phyloP scores from a whole-genome alignment of 2,329 filamentous ascomycete species.

The Colletotrichum sp. region DNA sequence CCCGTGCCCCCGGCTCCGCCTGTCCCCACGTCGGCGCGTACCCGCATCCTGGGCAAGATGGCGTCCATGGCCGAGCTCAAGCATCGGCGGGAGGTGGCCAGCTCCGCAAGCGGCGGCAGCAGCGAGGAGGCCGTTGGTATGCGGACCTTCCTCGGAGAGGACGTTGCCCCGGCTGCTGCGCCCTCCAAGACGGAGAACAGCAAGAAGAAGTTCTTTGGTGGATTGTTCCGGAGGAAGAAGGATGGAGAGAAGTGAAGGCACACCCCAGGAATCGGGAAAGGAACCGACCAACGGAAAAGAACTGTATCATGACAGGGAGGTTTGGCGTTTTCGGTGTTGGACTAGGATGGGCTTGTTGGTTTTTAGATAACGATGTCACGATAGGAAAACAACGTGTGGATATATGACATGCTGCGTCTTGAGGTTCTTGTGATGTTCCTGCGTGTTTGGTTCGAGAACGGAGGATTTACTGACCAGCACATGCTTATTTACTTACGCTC shows the following conservation, averaged over 20 bases:
- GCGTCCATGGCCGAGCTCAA: constrained; percentile 15
- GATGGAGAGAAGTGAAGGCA: not conserved
- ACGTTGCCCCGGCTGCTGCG: not conserved
- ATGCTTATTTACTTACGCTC: not conserved
- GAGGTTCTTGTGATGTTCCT: not conserved
- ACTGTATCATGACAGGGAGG: not conserved
- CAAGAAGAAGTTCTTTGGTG: constrained; percentile 13
- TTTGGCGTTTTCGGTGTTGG: not conserved
- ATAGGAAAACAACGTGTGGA: not conserved
- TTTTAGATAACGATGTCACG: not conserved
- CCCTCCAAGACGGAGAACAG: not conserved
- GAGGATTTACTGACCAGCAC: not conserved
- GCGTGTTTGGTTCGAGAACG: not conserved
- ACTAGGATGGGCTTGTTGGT: not conserved
- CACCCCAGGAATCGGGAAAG: not conserved
- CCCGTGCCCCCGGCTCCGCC: not conserved
- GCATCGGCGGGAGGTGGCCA: not conserved
- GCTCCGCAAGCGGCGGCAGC: not conserved
- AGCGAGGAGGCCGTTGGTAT: not conserved
- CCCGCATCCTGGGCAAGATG: not conserved
- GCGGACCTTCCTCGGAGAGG: constrained; percentile 9
- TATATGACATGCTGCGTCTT: not conserved
- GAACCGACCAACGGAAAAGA: not conserved
- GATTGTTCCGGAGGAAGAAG: constrained; percentile 4
- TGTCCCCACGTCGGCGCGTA: not conserved